A percentile compares a stretch with the other conserved stretches of the same genome.
phyloP scores from a whole-genome alignment of 179 eudicot species.

The Drosera spatulata region DNA sequence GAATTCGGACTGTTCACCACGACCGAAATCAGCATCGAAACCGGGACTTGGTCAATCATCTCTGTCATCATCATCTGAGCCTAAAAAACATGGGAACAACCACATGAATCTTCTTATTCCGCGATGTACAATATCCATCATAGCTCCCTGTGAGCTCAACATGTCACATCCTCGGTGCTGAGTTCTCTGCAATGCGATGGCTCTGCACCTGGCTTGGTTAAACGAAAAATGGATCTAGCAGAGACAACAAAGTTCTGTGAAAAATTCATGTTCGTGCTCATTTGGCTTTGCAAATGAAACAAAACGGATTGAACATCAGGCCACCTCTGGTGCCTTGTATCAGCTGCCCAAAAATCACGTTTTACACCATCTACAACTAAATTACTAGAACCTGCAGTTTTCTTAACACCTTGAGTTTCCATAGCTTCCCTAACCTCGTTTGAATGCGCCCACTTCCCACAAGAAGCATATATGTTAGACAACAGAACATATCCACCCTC shows the following conservation, averaged over 20 bases:
- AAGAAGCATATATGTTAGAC: conserved; percentile 10
- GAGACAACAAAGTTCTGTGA: neutral
- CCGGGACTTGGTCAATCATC: too few species aligned
- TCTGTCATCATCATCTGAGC: too few species aligned
- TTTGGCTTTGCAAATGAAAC: neutral
- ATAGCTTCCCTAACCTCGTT: conserved; percentile 8
- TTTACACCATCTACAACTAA: conserved; percentile 2
- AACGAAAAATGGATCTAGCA: neutral
- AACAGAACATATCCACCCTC: conserved; percentile 9
- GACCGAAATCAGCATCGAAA: too few species aligned
- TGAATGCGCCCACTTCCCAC: conserved; percentile 8
- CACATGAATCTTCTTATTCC: too few species aligned
- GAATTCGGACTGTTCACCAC: too few species aligned
- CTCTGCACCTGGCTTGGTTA: too few species aligned
- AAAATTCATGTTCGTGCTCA: neutral
- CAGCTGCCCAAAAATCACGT: neutral
- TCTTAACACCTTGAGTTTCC: conserved; percentile 5
- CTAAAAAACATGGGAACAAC: too few species aligned
- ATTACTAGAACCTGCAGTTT: conserved; percentile 8
- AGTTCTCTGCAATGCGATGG: too few species aligned
- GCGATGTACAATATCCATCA: too few species aligned
- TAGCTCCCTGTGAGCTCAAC: too few species aligned
- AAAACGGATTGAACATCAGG: neutral
- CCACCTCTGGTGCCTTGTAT: neutral
- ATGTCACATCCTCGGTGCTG: too few species aligned